phyloP scores from a whole-genome alignment of 176 grass and related monocot species.

The Aegilops speltoides region DNA sequence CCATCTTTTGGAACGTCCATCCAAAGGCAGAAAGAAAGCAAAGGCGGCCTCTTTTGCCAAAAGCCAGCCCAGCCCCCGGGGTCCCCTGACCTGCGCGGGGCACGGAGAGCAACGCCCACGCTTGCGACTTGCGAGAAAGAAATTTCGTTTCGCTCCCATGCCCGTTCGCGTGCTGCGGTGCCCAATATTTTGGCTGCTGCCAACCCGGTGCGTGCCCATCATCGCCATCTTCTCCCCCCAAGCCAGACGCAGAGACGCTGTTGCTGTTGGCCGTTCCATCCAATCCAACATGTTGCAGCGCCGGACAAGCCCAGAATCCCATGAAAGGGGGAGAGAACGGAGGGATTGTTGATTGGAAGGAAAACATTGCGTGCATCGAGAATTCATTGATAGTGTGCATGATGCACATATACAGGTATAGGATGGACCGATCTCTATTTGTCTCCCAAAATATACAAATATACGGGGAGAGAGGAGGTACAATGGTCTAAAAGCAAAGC shows the following conservation, averaged over 20 bases:
- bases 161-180: neutral
- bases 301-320: slow-evolving; percentile 24
- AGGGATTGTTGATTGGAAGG: neutral
- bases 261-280: neutral
- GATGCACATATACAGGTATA: too few relatives aligned
- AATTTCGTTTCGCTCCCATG: neutral
- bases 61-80: neutral
- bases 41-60: slow-evolving; percentile 29
- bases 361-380: too few relatives aligned
- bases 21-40: slow-evolving; percentile 1
- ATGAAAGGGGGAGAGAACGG: neutral
- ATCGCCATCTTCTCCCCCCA: neutral
- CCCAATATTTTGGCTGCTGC: neutral
- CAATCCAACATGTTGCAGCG: slow-evolving; percentile 21
- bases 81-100: neutral
- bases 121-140: too few relatives aligned
- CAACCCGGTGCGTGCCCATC: neutral
- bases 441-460: too few relatives aligned
- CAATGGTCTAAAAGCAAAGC: too few relatives aligned
- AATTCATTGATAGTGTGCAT: too few relatives aligned
- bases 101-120: neutral
- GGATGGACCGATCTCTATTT: too few relatives aligned
- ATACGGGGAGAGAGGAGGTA: too few relatives aligned
- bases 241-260: neutral
- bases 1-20: slow-evolving; percentile 22